These are phyloP conservation scores for Tulasnella sp. DNA, from an alignment of 768 basidiomycete species.

Conservation along the genomic window DNA sequence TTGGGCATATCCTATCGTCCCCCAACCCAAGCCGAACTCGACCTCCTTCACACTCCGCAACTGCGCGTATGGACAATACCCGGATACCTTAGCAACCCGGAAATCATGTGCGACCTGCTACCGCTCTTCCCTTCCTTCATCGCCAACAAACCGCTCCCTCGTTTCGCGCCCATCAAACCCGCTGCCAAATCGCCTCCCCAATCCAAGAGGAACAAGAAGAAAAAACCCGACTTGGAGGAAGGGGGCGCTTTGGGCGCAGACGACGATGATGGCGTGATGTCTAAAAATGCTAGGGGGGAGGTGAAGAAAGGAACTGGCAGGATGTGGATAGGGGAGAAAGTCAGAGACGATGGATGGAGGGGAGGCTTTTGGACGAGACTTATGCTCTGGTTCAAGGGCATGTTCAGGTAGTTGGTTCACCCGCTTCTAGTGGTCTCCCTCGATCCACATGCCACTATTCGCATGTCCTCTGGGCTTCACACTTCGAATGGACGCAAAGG, in stretches of 20 bases:
- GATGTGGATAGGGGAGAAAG: slow-evolving; percentile 18
- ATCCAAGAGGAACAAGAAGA: neutral
- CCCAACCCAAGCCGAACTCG: slow-evolving; percentile 11
- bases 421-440: neutral
- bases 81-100: slow-evolving; percentile 61
- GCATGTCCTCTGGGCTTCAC: neutral
- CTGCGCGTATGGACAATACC: slow-evolving; percentile 77
- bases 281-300: slow-evolving; percentile 9
- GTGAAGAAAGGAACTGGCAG: slow-evolving; percentile 16
- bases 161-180: slow-evolving; percentile 46
- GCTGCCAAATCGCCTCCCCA: slow-evolving; percentile 32
- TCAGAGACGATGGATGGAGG: slow-evolving; percentile 18
- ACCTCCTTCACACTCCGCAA: slow-evolving; percentile 28
- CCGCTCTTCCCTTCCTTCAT: slow-evolving; percentile 73
- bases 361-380: slow-evolving; percentile 22
- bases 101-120: slow-evolving; percentile 53
- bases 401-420: neutral
- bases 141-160: slow-evolving; percentile 57
- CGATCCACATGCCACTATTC: neutral
- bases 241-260: neutral
- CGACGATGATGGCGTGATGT: neutral
- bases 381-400: slow-evolving; percentile 15
- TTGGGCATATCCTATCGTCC: slow-evolving; percentile 30
- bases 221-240: slow-evolving; percentile 17
- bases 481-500: neutral